Conservation (phyloP, 2,329 filamentous ascomycete genomes). For the Epichloe baconii region DNA sequence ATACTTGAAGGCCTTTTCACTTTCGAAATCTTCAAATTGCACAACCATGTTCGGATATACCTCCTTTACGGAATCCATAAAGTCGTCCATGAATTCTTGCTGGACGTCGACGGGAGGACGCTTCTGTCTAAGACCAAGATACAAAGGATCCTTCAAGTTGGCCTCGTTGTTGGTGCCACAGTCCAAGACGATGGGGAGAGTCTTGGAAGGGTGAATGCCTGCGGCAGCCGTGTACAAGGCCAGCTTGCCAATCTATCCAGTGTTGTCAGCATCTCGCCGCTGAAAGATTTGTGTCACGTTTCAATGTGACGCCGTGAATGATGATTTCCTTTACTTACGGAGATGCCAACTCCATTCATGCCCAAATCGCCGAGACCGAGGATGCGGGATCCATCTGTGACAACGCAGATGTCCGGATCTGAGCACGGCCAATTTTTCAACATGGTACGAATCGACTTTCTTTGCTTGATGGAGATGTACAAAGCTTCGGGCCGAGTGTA, state of each 20-base stretch:
- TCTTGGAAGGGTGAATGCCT: slow-evolving; percentile 83
- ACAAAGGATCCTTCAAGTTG: slow-evolving; percentile 59
- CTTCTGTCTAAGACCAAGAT: slow-evolving; percentile 77
- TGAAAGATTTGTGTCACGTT: not conserved
- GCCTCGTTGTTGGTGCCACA: slow-evolving; percentile 53
- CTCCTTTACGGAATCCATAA: slow-evolving; percentile 84
- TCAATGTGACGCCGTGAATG: not conserved
- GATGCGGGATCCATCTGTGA: slow-evolving; percentile 90
- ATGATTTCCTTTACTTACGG: slow-evolving; percentile 38
- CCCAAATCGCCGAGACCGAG: slow-evolving; percentile 89
- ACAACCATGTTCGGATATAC: slow-evolving; percentile 56
- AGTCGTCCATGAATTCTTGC: slow-evolving; percentile 88
- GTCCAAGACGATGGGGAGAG: slow-evolving; percentile 56
- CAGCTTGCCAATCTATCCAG: slow-evolving; percentile 67
- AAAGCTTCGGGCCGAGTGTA: slow-evolving; percentile 91
- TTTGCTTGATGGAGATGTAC: slow-evolving; percentile 92
- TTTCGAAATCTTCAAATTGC: slow-evolving; percentile 97
- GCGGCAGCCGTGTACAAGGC: slow-evolving; percentile 91
- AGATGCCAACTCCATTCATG: slow-evolving; percentile 95
- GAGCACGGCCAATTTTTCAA: slow-evolving; percentile 85
- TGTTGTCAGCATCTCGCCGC: not conserved
- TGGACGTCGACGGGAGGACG: slow-evolving; percentile 68
- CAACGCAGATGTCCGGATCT: slow-evolving; percentile 87
- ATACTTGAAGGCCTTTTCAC: slow-evolving; percentile 79
- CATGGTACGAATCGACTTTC: slow-evolving; percentile 77